phyloP scores from a whole-genome alignment of 2,329 filamentous ascomycete species.

The Trichophyton simii region DNA sequence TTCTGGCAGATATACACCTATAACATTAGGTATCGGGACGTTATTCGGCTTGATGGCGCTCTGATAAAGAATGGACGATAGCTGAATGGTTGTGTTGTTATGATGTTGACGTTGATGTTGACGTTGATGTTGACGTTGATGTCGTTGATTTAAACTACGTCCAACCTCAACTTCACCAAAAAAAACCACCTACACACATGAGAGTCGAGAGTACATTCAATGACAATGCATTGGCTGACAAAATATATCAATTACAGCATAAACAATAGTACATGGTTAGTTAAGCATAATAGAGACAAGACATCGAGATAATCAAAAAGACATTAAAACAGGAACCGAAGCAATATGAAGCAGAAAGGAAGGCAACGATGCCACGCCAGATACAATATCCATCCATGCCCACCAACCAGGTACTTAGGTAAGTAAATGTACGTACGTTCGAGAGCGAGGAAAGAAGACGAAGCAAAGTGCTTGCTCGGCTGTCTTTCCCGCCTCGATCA shows the following conservation, averaged over 20 bases:
- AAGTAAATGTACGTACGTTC: not conserved
- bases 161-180: not conserved
- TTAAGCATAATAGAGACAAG: not conserved
- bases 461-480: conserved; percentile 23
- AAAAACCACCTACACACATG: no score
- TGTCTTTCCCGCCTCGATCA: conserved; percentile 40
- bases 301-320: not conserved
- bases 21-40: no score
- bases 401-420: not conserved
- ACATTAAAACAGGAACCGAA: not conserved
- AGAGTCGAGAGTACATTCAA: not conserved
- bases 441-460: conserved; percentile 66
- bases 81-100: no score
- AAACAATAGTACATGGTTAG: not conserved
- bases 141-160: not conserved
- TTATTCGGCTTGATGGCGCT: not conserved
- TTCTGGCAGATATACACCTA: no score
- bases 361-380: not conserved
- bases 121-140: not conserved
- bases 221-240: not conserved
- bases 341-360: not conserved
- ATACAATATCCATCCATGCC: not conserved
- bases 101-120: no score
- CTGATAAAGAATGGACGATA: not conserved
- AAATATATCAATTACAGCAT: not conserved